Evolutionary conservation across 202 grass and related monocot genomes (phyloP).

Genomic region (Schoenoplectus triqueter): DNA sequence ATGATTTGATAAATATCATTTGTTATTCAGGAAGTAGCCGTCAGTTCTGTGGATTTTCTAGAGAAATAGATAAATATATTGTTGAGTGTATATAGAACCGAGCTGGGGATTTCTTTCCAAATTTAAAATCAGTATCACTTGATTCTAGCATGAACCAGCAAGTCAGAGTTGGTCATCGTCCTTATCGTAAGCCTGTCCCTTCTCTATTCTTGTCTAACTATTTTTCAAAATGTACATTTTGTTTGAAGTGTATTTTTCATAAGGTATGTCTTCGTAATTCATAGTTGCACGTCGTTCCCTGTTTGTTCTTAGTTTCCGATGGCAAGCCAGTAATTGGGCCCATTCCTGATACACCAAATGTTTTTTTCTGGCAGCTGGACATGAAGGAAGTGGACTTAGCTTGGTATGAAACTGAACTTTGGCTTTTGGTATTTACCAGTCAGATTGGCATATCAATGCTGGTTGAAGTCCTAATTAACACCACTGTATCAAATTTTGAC

Average conservation of each 20-base stretch:
- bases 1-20: constrained; percentile 16
- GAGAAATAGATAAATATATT: constrained; percentile 75
- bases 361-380: constrained; percentile 86
- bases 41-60: constrained; percentile 82
- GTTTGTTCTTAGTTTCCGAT: constrained; percentile 80
- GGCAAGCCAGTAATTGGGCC: constrained; percentile 96
- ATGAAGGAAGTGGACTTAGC: constrained; percentile 95
- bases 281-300: constrained; percentile 6
- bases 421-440: neutral
- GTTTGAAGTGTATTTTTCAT: neutral
- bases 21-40: constrained; percentile 79
- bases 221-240: constrained; percentile 24
- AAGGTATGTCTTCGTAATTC: constrained; percentile 21
- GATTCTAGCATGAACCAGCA: constrained; percentile 53
- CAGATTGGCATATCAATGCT: constrained; percentile 9
- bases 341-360: constrained; percentile 68
- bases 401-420: constrained; percentile 58
- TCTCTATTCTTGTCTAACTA: constrained; percentile 29
- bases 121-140: constrained; percentile 57
- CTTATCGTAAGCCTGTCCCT: constrained; percentile 63
- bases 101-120: constrained; percentile 85
- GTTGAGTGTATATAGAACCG: constrained; percentile 81
- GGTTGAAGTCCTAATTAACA: neutral
- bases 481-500: neutral
- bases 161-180: constrained; percentile 89